Conservation (phyloP, 164 flowering plant species). For the Platanus orientalis region DNA sequence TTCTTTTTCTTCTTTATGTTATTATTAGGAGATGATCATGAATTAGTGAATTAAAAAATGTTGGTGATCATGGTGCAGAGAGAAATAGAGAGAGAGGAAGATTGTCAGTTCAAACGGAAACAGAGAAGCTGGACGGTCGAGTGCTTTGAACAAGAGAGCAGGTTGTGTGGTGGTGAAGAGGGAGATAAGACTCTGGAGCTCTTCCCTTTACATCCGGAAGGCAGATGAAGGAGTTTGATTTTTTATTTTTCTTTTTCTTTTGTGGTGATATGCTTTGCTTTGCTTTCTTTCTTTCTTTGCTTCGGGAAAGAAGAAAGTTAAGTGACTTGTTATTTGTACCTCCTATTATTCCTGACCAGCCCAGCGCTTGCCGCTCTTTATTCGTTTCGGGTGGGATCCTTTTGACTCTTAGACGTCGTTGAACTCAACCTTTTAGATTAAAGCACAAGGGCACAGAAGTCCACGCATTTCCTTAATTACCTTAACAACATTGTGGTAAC, state of each 20-base stretch:
- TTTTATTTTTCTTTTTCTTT: constrained; percentile 13
- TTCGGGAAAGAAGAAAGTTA: constrained; percentile 49
- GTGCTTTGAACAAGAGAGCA: constrained; percentile 35
- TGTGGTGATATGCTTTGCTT: constrained; percentile 6
- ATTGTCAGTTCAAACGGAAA: constrained; percentile 63
- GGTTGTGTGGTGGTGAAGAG: constrained; percentile 17
- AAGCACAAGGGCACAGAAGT: constrained; percentile 20
- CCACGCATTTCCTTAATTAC: neutral
- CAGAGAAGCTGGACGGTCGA: constrained; percentile 63
- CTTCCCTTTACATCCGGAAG: constrained; percentile 96
- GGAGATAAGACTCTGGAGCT: constrained; percentile 74
- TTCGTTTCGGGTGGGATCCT: constrained; percentile 24
- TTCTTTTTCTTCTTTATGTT: no score
- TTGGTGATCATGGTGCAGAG: constrained; percentile 25
- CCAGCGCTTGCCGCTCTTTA: constrained; percentile 33
- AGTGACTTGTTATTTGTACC: constrained; percentile 16
- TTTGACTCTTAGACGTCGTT: constrained; percentile 30
- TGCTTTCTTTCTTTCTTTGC: constrained; percentile 21
- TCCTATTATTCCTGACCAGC: constrained; percentile 29
- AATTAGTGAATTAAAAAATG: no score
- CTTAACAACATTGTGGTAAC: no score
- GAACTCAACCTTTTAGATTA: constrained; percentile 35
- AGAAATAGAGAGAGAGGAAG: constrained; percentile 41
- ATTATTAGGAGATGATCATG: no score
- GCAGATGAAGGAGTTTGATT: constrained; percentile 38